These are phyloP conservation scores for Saccharomyces eubayanus DNA, from an alignment of 805 yeast genomes.

Conservation along the genomic window DNA sequence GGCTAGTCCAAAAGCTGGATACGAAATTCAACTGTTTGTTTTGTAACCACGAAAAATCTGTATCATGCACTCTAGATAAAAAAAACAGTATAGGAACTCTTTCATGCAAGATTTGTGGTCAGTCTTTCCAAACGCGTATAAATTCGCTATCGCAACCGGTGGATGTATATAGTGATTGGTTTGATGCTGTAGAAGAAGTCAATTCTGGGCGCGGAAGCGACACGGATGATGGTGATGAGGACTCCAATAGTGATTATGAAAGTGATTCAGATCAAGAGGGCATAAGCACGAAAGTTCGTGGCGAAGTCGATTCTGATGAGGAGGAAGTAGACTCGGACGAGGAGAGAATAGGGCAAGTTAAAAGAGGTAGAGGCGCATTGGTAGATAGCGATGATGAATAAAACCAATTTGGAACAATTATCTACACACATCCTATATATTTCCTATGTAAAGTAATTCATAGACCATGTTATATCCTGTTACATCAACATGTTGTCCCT, in stretches of 20 bases:
- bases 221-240: constrained; percentile 27
- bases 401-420: not conserved
- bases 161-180: constrained; percentile 95
- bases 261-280: constrained; percentile 31
- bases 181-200: constrained; percentile 82
- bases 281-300: constrained; percentile 1
- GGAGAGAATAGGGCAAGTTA: constrained; percentile 11
- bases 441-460: not conserved
- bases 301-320: constrained; percentile 12
- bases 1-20: constrained; percentile 69
- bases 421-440: not conserved
- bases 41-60: constrained; percentile 92
- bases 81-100: constrained; percentile 75
- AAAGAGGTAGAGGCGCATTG: constrained; percentile 14
- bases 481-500: not conserved
- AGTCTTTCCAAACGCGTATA: constrained; percentile 80
- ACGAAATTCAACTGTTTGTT: constrained; percentile 83
- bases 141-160: constrained; percentile 76
- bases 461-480: not conserved
- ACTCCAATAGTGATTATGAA: constrained; percentile 29
- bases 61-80: constrained; percentile 80
- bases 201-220: constrained; percentile 33
- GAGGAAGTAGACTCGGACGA: constrained; percentile 17
- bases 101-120: constrained; percentile 90
- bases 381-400: constrained; percentile 22